phyloP scores from a whole-genome alignment of 2,329 filamentous ascomycete species.

The Colletotrichum theobromicola region DNA sequence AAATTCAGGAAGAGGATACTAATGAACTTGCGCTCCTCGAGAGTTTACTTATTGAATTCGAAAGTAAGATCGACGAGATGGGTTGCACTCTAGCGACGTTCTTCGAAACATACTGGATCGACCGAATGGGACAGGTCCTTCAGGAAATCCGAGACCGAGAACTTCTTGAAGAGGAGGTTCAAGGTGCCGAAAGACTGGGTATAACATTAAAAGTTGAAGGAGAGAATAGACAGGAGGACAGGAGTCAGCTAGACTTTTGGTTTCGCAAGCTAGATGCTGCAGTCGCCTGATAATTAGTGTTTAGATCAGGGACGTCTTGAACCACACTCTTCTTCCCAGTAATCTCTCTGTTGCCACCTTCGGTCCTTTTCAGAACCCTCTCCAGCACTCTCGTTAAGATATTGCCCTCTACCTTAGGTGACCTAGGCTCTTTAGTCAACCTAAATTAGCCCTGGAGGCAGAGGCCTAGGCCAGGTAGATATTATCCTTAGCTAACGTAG shows the following conservation, averaged over 20 bases:
- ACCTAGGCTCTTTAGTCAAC: no score
- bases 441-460: no score
- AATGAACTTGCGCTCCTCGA: background rate
- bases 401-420: no score
- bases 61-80: background rate
- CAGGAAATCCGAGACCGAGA: background rate
- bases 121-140: background rate
- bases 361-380: no score
- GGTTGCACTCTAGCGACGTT: background rate
- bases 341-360: no score
- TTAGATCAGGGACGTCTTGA: no score
- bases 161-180: background rate
- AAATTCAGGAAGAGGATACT: background rate
- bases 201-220: background rate
- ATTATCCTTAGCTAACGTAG: no score
- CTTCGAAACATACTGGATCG: background rate
- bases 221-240: accelerated
- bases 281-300: background rate
- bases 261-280: background rate
- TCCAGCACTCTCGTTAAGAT: no score
- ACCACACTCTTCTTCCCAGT: no score
- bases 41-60: background rate
- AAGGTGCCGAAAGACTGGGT: background rate
- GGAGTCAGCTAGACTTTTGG: accelerated
- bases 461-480: no score